These are phyloP conservation scores for Cercospora beticola DNA, from an alignment of 2,329 filamentous ascomycete genomes.

Conservation along the genomic window DNA sequence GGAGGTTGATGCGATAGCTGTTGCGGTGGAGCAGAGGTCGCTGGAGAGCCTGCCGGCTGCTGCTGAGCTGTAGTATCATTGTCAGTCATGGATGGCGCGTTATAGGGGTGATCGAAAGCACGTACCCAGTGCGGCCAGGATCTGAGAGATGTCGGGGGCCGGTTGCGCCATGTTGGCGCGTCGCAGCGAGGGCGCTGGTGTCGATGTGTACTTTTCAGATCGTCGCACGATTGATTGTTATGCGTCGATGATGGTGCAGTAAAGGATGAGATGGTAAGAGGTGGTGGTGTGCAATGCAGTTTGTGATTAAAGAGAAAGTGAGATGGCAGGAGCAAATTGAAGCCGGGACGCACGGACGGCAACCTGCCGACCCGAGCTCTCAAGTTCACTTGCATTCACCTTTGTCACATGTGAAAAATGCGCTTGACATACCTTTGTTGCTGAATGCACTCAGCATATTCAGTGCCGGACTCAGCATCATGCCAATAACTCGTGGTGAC, in stretches of 20 bases:
- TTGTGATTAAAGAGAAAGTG: constrained; percentile 6
- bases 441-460: background rate
- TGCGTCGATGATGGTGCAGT: background rate
- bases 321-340: constrained; percentile 10
- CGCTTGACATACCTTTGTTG: background rate
- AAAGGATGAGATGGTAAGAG: background rate
- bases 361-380: constrained; percentile 1
- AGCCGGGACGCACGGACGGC: background rate
- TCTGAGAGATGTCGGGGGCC: constrained; percentile 50
- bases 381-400: background rate
- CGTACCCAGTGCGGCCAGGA: constrained; percentile 53
- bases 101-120: background rate
- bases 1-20: constrained; percentile 45
- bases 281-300: background rate
- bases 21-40: constrained; percentile 48
- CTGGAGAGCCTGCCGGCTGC: constrained; percentile 34
- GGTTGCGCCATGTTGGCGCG: constrained; percentile 44
- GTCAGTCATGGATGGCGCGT: constrained; percentile 6
- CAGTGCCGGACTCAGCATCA: background rate
- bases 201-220: background rate
- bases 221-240: background rate
- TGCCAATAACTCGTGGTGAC: constrained; percentile 16
- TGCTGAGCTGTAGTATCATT: constrained; percentile 32
- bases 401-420: background rate
- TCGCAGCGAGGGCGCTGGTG: background rate